Evolutionary conservation across 75 land plant genomes (phyloP), one percentile per base, ranked within the genome.

Genomic region (Picea glauca): DNA sequence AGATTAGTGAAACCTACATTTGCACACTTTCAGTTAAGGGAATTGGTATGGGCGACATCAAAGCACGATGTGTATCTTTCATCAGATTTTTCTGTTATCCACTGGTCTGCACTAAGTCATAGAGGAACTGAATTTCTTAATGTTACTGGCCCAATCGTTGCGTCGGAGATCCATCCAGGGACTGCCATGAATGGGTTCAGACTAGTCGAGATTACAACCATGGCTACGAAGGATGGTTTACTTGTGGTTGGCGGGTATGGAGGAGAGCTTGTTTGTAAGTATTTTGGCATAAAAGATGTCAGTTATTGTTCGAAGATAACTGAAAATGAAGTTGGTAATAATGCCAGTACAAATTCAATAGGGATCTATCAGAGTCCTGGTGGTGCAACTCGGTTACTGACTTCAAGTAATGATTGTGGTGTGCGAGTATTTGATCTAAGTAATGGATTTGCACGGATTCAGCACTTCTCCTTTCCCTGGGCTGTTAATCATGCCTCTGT

Each of bases 31-130:
- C 99, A 96, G 99, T 77, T 96, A 60, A 83, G 99, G 75, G 94
- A 96, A 77, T 81, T 96, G 67, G 93, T 96, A 33, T 96, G 99
- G 97, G 94, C 99, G 61, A 92, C 99, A 30, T 88, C 94, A 65
- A 96, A 96, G 72, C 99, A 96, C 76, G 99, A 96, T 88, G 92
- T 94, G 21, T 96, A 96, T 76, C 78, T 92, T n/a, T 88, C 92
- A 96, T 91, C 96, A 26, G 79, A 82, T 62, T 94, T 62, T 79
- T 83, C 90, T 20, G 85, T 96, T 59, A 74, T 86, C n/a, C 97
- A 96, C 78, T 96, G 97, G 97, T 92, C 94, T 14, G 80, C 99
- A 31, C 31, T 94, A 66, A 77, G 85, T 40, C 81, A 81, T 38
- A 90, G 74, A 20, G 79, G 43, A 60, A 76, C 88, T 14, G 94